phyloP scores from a whole-genome alignment of 164 flowering plant species.

The Magnolia sinica region DNA sequence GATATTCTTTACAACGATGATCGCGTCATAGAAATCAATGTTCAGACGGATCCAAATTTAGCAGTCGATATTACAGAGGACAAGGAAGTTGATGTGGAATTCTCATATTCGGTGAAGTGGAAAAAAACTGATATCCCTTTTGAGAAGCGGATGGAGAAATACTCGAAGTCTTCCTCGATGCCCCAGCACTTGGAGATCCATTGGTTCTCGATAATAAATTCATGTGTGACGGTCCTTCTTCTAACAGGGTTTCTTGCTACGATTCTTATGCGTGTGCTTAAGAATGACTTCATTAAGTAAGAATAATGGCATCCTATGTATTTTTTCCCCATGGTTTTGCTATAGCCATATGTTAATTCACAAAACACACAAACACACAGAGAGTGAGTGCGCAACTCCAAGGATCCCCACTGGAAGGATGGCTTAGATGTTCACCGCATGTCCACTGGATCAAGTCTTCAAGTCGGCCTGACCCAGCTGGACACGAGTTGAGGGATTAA shows the following conservation, averaged over 20 bases:
- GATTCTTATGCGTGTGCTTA: slow-evolving; percentile 32
- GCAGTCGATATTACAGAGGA: slow-evolving; percentile 32
- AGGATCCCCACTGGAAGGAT: too few species aligned
- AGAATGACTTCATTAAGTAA: slow-evolving; percentile 34
- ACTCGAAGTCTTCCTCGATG: slow-evolving; percentile 27
- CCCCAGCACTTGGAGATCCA: slow-evolving; percentile 37
- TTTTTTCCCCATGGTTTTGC: background rate
- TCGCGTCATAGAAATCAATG: slow-evolving; percentile 26
- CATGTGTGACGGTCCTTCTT: slow-evolving; percentile 32
- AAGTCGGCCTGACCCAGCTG: background rate
- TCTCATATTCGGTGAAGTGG: slow-evolving; percentile 35
- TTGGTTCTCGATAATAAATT: slow-evolving; percentile 32
- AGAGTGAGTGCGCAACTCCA: too few species aligned
- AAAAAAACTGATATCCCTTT: slow-evolving; percentile 30
- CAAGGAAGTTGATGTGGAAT: slow-evolving; percentile 28
- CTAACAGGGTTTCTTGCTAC: slow-evolving; percentile 31
- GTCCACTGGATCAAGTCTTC: background rate
- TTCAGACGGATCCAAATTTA: slow-evolving; percentile 19
- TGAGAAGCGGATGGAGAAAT: slow-evolving; percentile 39
- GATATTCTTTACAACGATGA: slow-evolving; percentile 24
- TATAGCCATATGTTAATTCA: background rate
- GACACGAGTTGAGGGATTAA: background rate
- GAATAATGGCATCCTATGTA: background rate
- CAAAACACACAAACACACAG: background rate
- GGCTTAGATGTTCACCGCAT: background rate